Conservation (phyloP, 2,329 filamentous ascomycete species). For the Cryphonectria naterciae region DNA sequence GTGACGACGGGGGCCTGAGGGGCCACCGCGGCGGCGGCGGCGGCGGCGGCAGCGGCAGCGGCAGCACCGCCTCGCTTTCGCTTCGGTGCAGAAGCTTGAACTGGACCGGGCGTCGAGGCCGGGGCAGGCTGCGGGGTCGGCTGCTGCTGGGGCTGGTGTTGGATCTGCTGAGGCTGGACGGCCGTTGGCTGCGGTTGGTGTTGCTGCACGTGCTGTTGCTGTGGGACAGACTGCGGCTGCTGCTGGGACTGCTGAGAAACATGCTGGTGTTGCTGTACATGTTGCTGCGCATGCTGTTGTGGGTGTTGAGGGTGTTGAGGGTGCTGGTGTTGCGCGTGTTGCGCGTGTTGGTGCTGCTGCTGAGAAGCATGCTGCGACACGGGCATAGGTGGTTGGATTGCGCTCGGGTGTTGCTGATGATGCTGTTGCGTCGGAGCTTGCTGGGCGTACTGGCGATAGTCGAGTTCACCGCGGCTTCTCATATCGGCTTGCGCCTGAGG, state of each 20-base stretch:
- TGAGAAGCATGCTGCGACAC: slow-evolving; percentile 27
- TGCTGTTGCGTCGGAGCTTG: slow-evolving; percentile 34
- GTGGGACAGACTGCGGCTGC: slow-evolving; percentile 42
- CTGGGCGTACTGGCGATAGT: slow-evolving; percentile 28
- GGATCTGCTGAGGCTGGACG: slow-evolving; percentile 29
- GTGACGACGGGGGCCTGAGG: slow-evolving; percentile 37
- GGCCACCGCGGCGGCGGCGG: slow-evolving; percentile 35
- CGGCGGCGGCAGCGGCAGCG: slow-evolving; percentile 38
- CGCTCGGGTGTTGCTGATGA: slow-evolving; percentile 29
- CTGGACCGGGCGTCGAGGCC: slow-evolving; percentile 33
- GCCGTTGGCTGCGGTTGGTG: slow-evolving; percentile 31
- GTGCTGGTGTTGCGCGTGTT: slow-evolving; percentile 26
- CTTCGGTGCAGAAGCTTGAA: slow-evolving; percentile 25
- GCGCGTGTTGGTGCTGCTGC: slow-evolving; percentile 28
- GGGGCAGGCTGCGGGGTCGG: slow-evolving; percentile 35
- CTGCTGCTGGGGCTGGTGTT: slow-evolving; percentile 37
- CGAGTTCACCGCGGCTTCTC: slow-evolving; percentile 35
- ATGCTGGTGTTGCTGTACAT: slow-evolving; percentile 40
- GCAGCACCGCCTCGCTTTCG: slow-evolving; percentile 45
- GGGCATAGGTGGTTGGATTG: slow-evolving; percentile 29
- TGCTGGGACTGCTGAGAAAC: slow-evolving; percentile 39
- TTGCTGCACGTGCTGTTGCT: slow-evolving; percentile 37
- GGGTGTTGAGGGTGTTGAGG: slow-evolving; percentile 34
- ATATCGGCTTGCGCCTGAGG: slow-evolving; percentile 27
- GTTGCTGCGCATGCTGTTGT: slow-evolving; percentile 38